Percentiles rank a stretch among this genome's conserved stretches.
These are phyloP conservation scores for Teratosphaeria viscida DNA, from an alignment of 2,329 filamentous ascomycete species.

Conservation along the genomic window DNA sequence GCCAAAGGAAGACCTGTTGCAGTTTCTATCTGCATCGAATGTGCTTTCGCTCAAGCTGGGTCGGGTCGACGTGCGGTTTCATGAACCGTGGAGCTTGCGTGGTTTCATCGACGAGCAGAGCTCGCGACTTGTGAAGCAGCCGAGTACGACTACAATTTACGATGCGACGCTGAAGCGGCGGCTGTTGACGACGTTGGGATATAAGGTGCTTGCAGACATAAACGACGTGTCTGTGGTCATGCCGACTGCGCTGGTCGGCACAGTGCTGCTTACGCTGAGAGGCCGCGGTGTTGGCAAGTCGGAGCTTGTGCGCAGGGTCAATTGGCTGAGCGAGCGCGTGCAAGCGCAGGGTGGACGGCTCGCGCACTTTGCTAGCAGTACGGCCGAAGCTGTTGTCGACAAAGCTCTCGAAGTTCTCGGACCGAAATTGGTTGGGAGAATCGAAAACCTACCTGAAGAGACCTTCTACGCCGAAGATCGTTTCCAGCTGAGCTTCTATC, in stretches of 20 bases:
- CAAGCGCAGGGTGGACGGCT: slow-evolving; percentile 80
- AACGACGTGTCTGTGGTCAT: slow-evolving; percentile 95
- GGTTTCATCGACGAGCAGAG: slow-evolving; percentile 73
- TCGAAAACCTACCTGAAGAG: slow-evolving; percentile 72
- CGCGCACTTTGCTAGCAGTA: slow-evolving; percentile 77
- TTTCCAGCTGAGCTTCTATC: slow-evolving; percentile 95
- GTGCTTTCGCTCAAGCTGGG: slow-evolving; percentile 82
- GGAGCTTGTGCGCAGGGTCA: slow-evolving; percentile 74
- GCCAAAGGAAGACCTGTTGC: slow-evolving; percentile 82
- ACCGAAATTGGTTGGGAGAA: slow-evolving; percentile 71
- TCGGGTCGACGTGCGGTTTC: slow-evolving; percentile 87
- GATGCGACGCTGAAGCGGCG: slow-evolving; percentile 48
- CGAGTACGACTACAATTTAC: slow-evolving; percentile 25
- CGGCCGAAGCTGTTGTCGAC: slow-evolving; percentile 73
- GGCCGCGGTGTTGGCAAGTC: slow-evolving; percentile 82
- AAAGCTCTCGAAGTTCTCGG: slow-evolving; percentile 86
- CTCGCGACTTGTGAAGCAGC: slow-evolving; percentile 31
- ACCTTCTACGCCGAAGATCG: slow-evolving; percentile 89
- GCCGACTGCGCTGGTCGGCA: slow-evolving; percentile 93
- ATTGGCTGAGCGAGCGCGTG: slow-evolving; percentile 80
- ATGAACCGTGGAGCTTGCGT: slow-evolving; percentile 87
- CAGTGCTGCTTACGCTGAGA: slow-evolving; percentile 78
- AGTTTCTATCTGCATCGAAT: slow-evolving; percentile 81
- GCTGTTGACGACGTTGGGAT: slow-evolving; percentile 76
- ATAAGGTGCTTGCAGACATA: slow-evolving; percentile 86